Percentiles rank a stretch among this genome's conserved stretches.
These are phyloP conservation scores for Rhipidocladum racemiflorum DNA, from an alignment of 176 grass and related monocot species.

Conservation along the genomic window DNA sequence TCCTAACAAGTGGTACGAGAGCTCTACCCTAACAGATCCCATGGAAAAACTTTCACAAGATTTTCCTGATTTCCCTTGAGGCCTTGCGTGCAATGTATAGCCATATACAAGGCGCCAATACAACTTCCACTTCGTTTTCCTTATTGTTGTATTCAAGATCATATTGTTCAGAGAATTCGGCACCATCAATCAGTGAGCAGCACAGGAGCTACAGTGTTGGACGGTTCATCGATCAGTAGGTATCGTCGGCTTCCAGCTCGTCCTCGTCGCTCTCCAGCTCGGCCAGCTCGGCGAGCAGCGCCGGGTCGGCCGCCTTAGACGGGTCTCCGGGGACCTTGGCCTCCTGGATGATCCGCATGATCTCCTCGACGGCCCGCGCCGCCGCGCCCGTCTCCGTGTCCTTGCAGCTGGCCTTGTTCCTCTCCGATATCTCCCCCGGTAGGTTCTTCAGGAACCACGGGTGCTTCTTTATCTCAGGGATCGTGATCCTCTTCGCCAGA, in stretches of 20 bases:
- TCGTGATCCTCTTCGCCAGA: slow-evolving; percentile 68
- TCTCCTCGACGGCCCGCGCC: slow-evolving; percentile 65
- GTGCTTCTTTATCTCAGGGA: slow-evolving; percentile 88
- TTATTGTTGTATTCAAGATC: neutral
- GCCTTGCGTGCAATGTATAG: neutral
- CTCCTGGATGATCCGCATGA: slow-evolving; percentile 79
- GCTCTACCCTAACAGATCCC: no score
- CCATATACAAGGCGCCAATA: neutral
- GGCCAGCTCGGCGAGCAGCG: slow-evolving; percentile 46
- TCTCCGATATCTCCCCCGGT: slow-evolving; percentile 65
- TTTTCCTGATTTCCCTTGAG: no score
- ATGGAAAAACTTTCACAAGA: no score
- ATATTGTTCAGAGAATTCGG: neutral
- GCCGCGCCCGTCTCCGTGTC: slow-evolving; percentile 1
- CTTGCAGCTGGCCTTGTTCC: slow-evolving; percentile 59
- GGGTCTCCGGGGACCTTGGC: slow-evolving; percentile 56
- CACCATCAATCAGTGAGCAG: neutral
- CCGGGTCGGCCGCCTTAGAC: slow-evolving; percentile 33
- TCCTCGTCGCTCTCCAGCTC: slow-evolving; percentile 52
- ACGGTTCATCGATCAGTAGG: slow-evolving; percentile 29
- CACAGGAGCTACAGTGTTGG: neutral
- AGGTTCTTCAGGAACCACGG: slow-evolving; percentile 89
- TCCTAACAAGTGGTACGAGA: no score
- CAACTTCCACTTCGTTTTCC: neutral
- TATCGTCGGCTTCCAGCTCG: slow-evolving; percentile 36